Evolutionary conservation across 441 rosid genomes (phyloP).

Genomic region (Dalechampia spathulata): DNA sequence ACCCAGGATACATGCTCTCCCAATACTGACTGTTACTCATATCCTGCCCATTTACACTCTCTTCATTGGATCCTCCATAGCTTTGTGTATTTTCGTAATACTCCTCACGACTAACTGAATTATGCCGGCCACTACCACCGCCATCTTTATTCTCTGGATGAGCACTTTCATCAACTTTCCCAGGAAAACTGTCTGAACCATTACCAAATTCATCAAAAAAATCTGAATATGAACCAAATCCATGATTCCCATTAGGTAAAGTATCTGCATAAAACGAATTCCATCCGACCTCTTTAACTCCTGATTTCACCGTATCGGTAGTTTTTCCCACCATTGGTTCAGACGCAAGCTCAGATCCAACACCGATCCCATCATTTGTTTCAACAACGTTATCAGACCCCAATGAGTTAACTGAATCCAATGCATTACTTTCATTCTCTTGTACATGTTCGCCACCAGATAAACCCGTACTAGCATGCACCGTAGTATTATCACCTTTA

Average conservation of each 20-base stretch:
- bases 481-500: conserved; percentile 9
- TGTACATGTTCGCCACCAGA: conserved; percentile 9
- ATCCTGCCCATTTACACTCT: conserved; percentile 41
- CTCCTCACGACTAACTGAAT: conserved; percentile 30
- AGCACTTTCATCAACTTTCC: conserved; percentile 16
- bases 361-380: conserved; percentile 21
- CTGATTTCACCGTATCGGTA: conserved; percentile 30
- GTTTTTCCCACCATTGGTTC: conserved; percentile 18
- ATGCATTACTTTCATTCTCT: background rate
- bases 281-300: conserved; percentile 89
- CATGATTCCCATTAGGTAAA: conserved; percentile 35
- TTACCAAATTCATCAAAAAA: conserved; percentile 59
- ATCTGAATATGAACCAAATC: conserved; percentile 58
- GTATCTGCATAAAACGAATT: conserved; percentile 68
- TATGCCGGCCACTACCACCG: conserved; percentile 19
- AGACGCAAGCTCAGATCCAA: conserved; percentile 24
- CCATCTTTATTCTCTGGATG: conserved; percentile 15
- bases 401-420: conserved; percentile 13
- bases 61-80: conserved; percentile 27
- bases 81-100: conserved; percentile 33
- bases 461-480: conserved; percentile 6
- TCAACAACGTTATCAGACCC: conserved; percentile 16
- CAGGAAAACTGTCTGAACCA: conserved; percentile 31
- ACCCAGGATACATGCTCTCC: conserved; percentile 94
- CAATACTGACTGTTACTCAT: conserved; percentile 51